phyloP scores from a whole-genome alignment of 1,284 basidiomycete species.

The Entoloma clypeatum region DNA sequence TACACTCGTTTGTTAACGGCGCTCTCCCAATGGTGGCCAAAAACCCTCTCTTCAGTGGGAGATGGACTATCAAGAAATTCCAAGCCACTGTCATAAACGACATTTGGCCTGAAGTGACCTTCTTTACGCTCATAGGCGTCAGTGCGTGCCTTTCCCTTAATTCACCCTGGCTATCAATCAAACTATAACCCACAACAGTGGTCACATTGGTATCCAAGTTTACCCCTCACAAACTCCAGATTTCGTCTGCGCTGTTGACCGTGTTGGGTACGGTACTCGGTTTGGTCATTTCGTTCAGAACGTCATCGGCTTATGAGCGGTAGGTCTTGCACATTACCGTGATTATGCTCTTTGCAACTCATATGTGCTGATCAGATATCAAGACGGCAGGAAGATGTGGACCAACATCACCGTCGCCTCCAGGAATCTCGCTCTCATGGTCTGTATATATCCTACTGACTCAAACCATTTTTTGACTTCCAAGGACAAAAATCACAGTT shows the following conservation, averaged over 20 bases:
- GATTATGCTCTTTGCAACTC: neutral
- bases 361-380: slow-evolving; percentile 38
- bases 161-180: slow-evolving; percentile 2
- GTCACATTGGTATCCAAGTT: slow-evolving; percentile 46
- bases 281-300: slow-evolving; percentile 66
- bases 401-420: slow-evolving; percentile 52
- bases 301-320: slow-evolving; percentile 68
- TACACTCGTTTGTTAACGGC: too few species aligned
- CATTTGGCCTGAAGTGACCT: slow-evolving; percentile 57
- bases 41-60: slow-evolving; percentile 42
- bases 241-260: slow-evolving; percentile 49
- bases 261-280: slow-evolving; percentile 67
- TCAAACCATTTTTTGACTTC: neutral
- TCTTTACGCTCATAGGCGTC: slow-evolving; percentile 51
- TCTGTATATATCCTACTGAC: slow-evolving; percentile 21
- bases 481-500: slow-evolving; percentile 38
- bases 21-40: slow-evolving; percentile 43
- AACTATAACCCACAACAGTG: slow-evolving; percentile 38
- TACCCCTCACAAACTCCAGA: slow-evolving; percentile 38
- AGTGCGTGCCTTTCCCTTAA: slow-evolving; percentile 35
- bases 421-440: slow-evolving; percentile 52
- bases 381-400: slow-evolving; percentile 63
- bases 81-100: slow-evolving; percentile 60
- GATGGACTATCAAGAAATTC: slow-evolving; percentile 50
- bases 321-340: slow-evolving; percentile 27